Conservation (phyloP, 2,329 filamentous ascomycete species). For the Venturia nashicola region DNA sequence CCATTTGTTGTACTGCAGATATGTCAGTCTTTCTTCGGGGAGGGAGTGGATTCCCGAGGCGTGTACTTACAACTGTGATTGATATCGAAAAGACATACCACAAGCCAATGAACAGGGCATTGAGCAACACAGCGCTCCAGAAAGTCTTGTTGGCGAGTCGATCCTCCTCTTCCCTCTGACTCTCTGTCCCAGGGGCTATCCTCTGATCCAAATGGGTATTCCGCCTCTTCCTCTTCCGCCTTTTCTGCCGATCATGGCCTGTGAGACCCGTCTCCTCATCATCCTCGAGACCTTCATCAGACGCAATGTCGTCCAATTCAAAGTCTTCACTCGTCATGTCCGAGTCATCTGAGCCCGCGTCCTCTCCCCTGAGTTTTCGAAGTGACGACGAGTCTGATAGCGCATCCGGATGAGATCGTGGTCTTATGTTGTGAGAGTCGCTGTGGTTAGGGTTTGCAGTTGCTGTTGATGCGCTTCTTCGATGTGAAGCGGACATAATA, state of each 20-base stretch:
- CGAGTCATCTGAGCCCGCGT: slow-evolving; percentile 18
- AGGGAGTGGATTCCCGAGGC: too few relatives aligned
- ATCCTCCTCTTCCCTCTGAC: slow-evolving; percentile 57
- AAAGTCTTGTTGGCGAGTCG: slow-evolving; percentile 66
- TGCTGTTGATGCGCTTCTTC: slow-evolving; percentile 6
- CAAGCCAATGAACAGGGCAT: slow-evolving; percentile 67
- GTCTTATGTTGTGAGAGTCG: not conserved
- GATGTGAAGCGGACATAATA: not conserved
- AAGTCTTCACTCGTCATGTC: slow-evolving; percentile 35
- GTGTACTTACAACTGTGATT: slow-evolving; percentile 65
- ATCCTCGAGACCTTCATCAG: slow-evolving; percentile 61
- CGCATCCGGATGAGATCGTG: not conserved
- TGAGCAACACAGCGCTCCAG: slow-evolving; percentile 55
- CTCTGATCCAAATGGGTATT: slow-evolving; percentile 65
- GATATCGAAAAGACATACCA: slow-evolving; percentile 93
- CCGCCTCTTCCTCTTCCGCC: slow-evolving; percentile 52
- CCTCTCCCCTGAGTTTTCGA: slow-evolving; percentile 21
- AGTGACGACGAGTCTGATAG: not conserved
- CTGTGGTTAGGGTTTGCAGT: slow-evolving; percentile 3
- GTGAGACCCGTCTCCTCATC: slow-evolving; percentile 88
- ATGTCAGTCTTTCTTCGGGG: slow-evolving; percentile 11
- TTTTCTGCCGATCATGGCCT: slow-evolving; percentile 55
- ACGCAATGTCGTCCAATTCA: slow-evolving; percentile 46
- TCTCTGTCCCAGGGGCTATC: slow-evolving; percentile 34
- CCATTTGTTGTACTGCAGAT: slow-evolving; percentile 88